These are phyloP conservation scores for Hymenoscyphus linearis DNA, from an alignment of 2,329 filamentous ascomycete species.

Conservation along the genomic window DNA sequence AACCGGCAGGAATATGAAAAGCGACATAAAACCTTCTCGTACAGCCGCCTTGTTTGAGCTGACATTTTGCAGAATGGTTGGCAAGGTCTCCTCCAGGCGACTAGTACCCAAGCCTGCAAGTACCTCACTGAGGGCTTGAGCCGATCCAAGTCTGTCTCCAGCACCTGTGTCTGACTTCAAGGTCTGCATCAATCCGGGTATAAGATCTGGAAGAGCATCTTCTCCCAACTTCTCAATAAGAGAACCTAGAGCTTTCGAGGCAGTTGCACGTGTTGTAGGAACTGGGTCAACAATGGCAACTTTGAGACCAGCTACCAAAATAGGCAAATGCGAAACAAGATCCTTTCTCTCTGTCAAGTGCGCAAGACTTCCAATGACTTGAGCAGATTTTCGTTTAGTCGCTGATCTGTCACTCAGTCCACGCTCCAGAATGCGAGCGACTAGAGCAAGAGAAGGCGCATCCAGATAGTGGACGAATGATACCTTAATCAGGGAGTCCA, in stretches of 20 bases:
- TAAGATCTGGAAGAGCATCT: constrained; percentile 92
- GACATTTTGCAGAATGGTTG: constrained; percentile 94
- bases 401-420: constrained; percentile 85
- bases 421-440: constrained; percentile 91
- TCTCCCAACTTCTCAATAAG: constrained; percentile 98
- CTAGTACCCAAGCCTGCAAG: constrained; percentile 89
- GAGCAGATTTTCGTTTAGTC: constrained; percentile 92
- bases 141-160: constrained; percentile 90
- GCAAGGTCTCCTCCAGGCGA: constrained; percentile 89
- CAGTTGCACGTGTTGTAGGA: constrained; percentile 90
- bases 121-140: constrained; percentile 93
- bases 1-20: constrained; percentile 98
- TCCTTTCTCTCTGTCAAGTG: constrained; percentile 97
- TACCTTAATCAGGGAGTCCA: constrained; percentile 95
- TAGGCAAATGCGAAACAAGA: constrained; percentile 81
- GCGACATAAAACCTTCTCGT: constrained; percentile 97
- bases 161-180: constrained; percentile 96
- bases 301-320: constrained; percentile 86
- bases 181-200: constrained; percentile 94
- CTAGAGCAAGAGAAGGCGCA: constrained; percentile 87
- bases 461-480: constrained; percentile 98
- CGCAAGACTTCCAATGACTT: constrained; percentile 95
- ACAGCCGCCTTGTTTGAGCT: constrained; percentile 85
- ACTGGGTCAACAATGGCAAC: constrained; percentile 90
- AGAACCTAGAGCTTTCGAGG: constrained; percentile 90